Evolutionary conservation across 1,284 basidiomycete genomes (phyloP), one percentile per base, ranked within the genome.

Genomic region (Cystobasidium pallidum): DNA sequence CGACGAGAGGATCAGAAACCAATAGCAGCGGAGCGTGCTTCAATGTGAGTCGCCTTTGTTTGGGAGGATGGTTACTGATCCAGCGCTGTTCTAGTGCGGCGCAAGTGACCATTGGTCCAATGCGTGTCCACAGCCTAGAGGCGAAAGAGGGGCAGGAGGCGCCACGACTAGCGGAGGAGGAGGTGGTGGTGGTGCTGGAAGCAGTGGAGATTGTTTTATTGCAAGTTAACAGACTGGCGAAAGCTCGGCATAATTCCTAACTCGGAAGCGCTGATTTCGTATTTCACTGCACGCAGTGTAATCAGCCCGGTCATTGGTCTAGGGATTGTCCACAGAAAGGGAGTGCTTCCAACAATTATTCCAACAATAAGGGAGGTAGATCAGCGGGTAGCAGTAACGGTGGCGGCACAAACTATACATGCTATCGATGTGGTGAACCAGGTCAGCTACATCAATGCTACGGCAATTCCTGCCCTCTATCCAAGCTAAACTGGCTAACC

Each of bases 381-480:
- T 32, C 55, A 24, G 58, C 39, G 13, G 36, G 58, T 1, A 28
- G 36, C 34, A 45, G 36, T 28, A 45, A 45, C 3, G 58, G 66
- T 30, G 76, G 75, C 19, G 62, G 54, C 15, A 64, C 64, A 24
- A 70, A 75, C 52, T 77, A 75, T 61, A 71, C 77, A 15, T 84
- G 83, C 75, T 82, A 78, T 75, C 82, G 81, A 73, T 82, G 81
- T 47, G 81, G 80, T 28, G 73, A 79, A 58, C 73, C 67, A 34
- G 81, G 81, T n/a, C 80, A 81, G 62, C n/a, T n/a, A n/a, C n/a
- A n/a, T n/a, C 30, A 32, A 24, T 17, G 26, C 1, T 32, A 3
- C 7, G n/a, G 15, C 43, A 39, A 7, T 39, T 39, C n/a, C n/a
- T n/a, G n/a, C n/a, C n/a, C n/a, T n/a, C n/a, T n/a, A n/a, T n/a